Base-by-base conservation (phyloP, 305 asterid species). In the Fraxinus sp. region DNA sequence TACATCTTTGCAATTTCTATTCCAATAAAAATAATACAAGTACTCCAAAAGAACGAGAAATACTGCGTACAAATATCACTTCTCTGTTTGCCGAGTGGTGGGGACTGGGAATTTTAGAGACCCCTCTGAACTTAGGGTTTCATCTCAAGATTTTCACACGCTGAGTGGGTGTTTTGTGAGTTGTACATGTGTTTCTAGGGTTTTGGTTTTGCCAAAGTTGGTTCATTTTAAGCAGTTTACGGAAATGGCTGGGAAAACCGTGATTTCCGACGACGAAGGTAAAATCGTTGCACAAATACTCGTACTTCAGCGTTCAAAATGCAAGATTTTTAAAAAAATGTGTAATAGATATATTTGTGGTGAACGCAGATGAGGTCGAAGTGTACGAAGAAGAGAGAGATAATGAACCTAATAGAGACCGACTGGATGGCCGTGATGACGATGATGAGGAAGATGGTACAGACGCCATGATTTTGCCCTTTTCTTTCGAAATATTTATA, bases 261-360 rank as follows among this genome's bases (percentile, higher is more conserved):
- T 93, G 85, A 91, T 93, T 81, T 93, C 98, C 68, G 99, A 96
- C 70, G 99, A 94, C 84, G 99, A 95, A 86, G 98, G 98, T 94
- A 77, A 26, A 41, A 3, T 46, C 18, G 32, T 14, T 39, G 41
- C 9, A n/a, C 46, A 43, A 59, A 68, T 41, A 80, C 59, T 59
- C 72, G 52, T 70, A 20, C 22, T 73, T 36, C 33, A 14, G n/a
- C 33, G 30, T 24, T 52, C 24, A 3, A 24, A 64, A 36, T 24
- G 10, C 16, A 10, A 10, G 52, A 43, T 43, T 43, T 41, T 41
- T 8, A 33, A 35, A 36, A 39, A 37, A 9, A 2, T 30, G 22
- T 70, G 75, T 11, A 30, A 30, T 30, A 30, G 18, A 30, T 30
- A 18, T 70, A 4, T 70, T 28, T 70, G 41, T 14, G 75, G 37